Percentiles rank a stretch among this genome's conserved stretches.
Conservation (phyloP, 176 grass and related monocot genomes). For the Oryza meridionalis region DNA sequence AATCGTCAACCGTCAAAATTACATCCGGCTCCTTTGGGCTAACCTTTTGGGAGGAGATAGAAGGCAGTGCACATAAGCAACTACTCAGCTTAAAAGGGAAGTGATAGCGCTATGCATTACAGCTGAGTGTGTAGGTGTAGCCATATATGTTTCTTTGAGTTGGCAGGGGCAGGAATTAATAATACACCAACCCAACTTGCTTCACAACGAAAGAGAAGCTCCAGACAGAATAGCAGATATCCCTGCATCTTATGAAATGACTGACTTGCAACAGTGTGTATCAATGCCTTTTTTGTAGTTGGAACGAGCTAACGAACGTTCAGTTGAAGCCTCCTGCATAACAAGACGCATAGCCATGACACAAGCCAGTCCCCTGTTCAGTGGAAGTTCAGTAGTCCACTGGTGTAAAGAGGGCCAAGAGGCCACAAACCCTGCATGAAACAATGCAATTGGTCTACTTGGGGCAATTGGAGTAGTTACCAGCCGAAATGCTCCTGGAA, state of each 20-base stretch:
- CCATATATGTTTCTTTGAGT: conserved; percentile 2
- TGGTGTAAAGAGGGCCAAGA: conserved; percentile 42
- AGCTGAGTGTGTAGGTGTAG: neutral
- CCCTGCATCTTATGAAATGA: conserved; percentile 17
- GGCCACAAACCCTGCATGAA: conserved; percentile 26
- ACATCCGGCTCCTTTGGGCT: too few species aligned
- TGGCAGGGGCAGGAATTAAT: conserved; percentile 12
- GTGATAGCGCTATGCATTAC: too few species aligned
- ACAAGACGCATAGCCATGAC: conserved; percentile 23
- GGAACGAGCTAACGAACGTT: conserved; percentile 45
- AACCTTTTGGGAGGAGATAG: too few species aligned
- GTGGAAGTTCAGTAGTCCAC: conserved; percentile 21
- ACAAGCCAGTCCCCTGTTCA: neutral
- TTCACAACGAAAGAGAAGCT: neutral
- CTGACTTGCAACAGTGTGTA: conserved; percentile 16
- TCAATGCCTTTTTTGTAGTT: conserved; percentile 22
- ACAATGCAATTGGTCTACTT: conserved; percentile 6
- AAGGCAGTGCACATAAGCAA: too few species aligned
- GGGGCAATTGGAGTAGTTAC: conserved; percentile 40
- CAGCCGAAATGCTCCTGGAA: conserved; percentile 43
- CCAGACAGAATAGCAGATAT: neutral
- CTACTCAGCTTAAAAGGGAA: too few species aligned
- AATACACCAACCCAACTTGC: neutral
- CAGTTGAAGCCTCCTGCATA: conserved; percentile 38
- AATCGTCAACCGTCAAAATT: too few species aligned